Evolutionary conservation across 2,329 filamentous ascomycete genomes (phyloP).

Genomic region (Cladosporium sp.): DNA sequence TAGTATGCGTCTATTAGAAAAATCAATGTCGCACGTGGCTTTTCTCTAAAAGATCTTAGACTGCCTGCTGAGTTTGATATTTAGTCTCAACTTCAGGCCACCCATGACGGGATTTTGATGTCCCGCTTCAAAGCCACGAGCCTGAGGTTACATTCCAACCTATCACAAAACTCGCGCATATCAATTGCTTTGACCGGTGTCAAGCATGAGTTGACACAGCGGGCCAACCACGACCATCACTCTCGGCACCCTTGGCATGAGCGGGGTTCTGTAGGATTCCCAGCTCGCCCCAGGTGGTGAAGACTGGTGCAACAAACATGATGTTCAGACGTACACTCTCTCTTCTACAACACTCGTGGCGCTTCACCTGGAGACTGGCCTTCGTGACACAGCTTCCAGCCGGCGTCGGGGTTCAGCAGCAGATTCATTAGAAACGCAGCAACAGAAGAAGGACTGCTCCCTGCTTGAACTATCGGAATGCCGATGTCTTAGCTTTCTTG

Average conservation of each 20-base stretch:
- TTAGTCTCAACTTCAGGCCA: background rate
- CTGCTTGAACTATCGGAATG: constrained; percentile 5
- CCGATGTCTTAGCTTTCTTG: constrained; percentile 19
- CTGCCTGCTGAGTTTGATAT: background rate
- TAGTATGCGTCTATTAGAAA: too few relatives aligned
- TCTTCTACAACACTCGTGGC: background rate
- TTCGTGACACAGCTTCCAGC: background rate
- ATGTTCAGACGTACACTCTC: background rate
- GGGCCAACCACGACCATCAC: background rate
- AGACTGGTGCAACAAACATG: background rate
- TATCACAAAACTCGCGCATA: background rate
- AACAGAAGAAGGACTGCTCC: background rate
- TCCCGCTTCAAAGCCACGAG: background rate
- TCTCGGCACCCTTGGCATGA: background rate
- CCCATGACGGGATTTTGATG: background rate
- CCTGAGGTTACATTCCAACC: background rate
- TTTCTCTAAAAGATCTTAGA: background rate
- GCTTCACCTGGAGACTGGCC: background rate
- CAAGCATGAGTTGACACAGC: background rate
- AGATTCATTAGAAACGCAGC: background rate
- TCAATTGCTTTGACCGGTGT: background rate
- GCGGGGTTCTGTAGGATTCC: background rate
- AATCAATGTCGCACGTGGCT: background rate
- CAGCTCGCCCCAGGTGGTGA: background rate
- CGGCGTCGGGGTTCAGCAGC: background rate